These are phyloP conservation scores for Trichoderma reesei DNA, from an alignment of 495 filamentous ascomycete species.

Conservation along the genomic window DNA sequence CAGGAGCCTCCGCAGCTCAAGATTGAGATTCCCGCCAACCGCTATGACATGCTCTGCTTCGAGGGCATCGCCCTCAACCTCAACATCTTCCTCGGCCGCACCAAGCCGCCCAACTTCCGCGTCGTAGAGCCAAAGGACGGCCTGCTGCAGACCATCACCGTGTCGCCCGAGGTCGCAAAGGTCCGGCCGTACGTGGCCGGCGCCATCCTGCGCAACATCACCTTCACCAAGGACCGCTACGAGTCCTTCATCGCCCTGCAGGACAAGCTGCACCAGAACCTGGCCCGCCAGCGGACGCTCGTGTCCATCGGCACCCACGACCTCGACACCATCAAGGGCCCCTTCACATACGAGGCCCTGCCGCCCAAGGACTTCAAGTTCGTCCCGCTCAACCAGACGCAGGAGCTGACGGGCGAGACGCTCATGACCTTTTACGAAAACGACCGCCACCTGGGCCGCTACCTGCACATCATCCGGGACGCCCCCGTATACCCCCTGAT, in stretches of 20 bases:
- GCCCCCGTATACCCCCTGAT: conserved; percentile 96
- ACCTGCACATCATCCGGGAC: conserved; percentile 86
- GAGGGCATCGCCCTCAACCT: conserved; percentile 94
- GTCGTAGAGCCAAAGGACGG: conserved; percentile 60
- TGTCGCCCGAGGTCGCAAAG: conserved; percentile 66
- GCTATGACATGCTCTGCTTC: conserved; percentile 98
- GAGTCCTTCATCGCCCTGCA: conserved; percentile 96
- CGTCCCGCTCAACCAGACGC: conserved; percentile 77
- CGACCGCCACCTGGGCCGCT: conserved; percentile 72
- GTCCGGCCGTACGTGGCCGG: conserved; percentile 80
- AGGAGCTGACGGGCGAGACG: conserved; percentile 76
- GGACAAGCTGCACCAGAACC: conserved; percentile 95
- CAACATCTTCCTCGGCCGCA: conserved; percentile 80
- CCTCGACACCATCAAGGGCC: conserved; percentile 83
- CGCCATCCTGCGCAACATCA: conserved; percentile 80
- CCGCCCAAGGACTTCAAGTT: conserved; percentile 90
- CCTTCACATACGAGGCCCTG: conserved; percentile 92
- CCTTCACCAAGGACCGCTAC: conserved; percentile 82
- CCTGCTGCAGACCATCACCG: conserved; percentile 67
- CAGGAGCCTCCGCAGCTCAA: conserved; percentile 89
- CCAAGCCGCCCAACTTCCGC: conserved; percentile 65
- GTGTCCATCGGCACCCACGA: conserved; percentile 97
- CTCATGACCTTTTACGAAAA: conserved; percentile 94
- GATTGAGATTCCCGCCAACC: conserved; percentile 97
- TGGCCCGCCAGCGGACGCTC: conserved; percentile 83